phyloP scores from a whole-genome alignment of 108 stramenopile genomes.

The Pseudonitzschia multistriata region DNA sequence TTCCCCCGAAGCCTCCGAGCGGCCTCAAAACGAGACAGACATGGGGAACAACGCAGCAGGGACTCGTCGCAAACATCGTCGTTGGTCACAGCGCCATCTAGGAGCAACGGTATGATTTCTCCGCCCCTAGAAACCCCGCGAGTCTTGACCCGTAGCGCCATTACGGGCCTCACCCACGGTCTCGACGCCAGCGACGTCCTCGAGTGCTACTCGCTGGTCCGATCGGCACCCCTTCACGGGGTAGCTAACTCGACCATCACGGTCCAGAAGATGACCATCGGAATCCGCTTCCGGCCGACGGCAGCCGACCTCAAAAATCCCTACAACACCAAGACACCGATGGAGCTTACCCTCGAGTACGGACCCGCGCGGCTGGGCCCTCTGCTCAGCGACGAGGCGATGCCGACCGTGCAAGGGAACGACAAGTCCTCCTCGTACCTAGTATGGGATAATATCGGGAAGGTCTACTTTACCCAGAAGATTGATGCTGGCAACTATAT shows the following conservation, averaged over 20 bases:
- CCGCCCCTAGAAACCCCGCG: constrained; percentile 30
- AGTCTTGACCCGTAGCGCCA: constrained; percentile 32
- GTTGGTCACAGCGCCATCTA: too few relatives aligned
- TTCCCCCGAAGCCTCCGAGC: neutral
- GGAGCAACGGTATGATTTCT: too few relatives aligned
- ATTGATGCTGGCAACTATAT: constrained; percentile 44
- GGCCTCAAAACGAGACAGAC: neutral
- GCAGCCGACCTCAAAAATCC: constrained; percentile 35
- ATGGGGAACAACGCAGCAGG: too few relatives aligned
- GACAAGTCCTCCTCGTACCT: constrained; percentile 28
- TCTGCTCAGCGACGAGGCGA: constrained; percentile 46
- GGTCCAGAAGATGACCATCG: constrained; percentile 67
- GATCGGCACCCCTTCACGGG: constrained; percentile 54
- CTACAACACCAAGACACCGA: constrained; percentile 33
- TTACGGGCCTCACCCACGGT: constrained; percentile 54
- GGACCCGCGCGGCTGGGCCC: constrained; percentile 70
- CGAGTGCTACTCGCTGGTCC: constrained; percentile 71
- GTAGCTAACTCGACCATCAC: constrained; percentile 47
- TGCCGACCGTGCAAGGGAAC: constrained; percentile 53
- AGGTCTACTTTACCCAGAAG: constrained; percentile 63
- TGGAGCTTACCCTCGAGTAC: constrained; percentile 81
- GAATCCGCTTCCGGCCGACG: constrained; percentile 65
- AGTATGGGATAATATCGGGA: constrained; percentile 74
- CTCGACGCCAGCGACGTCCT: constrained; percentile 83
- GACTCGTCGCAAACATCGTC: too few relatives aligned